phyloP scores from a whole-genome alignment of 768 basidiomycete genomes.

The Hericium alpestre region DNA sequence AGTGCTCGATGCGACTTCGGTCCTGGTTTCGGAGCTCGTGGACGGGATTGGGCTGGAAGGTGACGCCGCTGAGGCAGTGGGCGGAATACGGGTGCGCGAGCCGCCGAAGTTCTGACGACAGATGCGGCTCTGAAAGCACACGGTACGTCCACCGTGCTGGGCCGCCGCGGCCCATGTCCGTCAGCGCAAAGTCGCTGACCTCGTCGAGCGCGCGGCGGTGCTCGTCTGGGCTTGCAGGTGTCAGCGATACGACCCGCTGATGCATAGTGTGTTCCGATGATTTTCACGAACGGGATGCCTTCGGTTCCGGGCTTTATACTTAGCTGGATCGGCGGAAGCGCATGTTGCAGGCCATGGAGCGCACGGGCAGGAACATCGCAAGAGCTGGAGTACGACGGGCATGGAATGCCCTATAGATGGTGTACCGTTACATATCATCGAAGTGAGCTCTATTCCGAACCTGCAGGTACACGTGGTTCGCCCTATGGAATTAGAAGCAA shows the following conservation, averaged over 20 bases:
- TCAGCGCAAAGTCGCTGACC: constrained; percentile 40
- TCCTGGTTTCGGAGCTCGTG: constrained; percentile 31
- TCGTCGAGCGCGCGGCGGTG: constrained; percentile 40
- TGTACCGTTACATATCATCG: neutral
- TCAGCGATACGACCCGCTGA: constrained; percentile 29
- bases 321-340: neutral
- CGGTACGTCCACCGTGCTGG: constrained; percentile 45
- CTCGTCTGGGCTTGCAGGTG: constrained; percentile 35
- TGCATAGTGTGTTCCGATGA: constrained; percentile 6
- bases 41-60: constrained; percentile 32
- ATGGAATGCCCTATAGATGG: neutral
- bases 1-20: constrained; percentile 29
- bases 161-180: constrained; percentile 44
- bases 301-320: no score
- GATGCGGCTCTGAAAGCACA: constrained; percentile 28
- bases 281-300: neutral
- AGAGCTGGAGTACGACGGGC: neutral
- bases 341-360: neutral
- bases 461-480: neutral
- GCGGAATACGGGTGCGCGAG: constrained; percentile 26
- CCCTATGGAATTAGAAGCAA: neutral
- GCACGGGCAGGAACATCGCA: neutral
- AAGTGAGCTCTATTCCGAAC: neutral
- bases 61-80: constrained; percentile 27
- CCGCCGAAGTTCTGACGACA: constrained; percentile 30